phyloP scores from a whole-genome alignment of 208 protist genomes.

The Crithidia thermophila region DNA sequence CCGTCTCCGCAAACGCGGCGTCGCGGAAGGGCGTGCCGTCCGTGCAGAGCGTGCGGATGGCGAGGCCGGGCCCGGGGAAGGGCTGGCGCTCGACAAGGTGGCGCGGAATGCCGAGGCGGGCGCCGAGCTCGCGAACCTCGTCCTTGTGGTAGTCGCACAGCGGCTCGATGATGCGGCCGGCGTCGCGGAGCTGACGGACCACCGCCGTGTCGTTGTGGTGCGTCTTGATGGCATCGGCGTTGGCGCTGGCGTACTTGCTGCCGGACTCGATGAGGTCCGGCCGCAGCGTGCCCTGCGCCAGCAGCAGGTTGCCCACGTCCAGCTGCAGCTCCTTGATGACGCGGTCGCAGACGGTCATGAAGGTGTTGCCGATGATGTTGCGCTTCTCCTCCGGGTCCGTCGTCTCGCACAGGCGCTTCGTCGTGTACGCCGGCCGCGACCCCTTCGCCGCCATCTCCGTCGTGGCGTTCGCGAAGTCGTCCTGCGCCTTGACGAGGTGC shows the following conservation, averaged over 20 bases:
- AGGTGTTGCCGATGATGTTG: slow-evolving; percentile 98
- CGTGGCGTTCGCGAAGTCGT: slow-evolving; percentile 82
- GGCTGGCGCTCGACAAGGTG: slow-evolving; percentile 94
- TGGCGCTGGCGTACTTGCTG: slow-evolving; percentile 76
- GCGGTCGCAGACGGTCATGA: slow-evolving; percentile 94
- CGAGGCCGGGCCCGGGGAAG: slow-evolving; percentile 98
- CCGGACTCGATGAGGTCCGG: slow-evolving; percentile 98
- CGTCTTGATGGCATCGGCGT: slow-evolving; percentile 97
- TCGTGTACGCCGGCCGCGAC: slow-evolving; percentile 61
- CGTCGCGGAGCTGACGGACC: slow-evolving; percentile 92
- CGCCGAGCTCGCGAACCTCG: slow-evolving; percentile 96
- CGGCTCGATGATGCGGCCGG: slow-evolving; percentile 96
- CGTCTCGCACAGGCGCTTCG: slow-evolving; percentile 54
- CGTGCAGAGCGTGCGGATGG: slow-evolving; percentile 96
- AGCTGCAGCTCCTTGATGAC: slow-evolving; percentile 75
- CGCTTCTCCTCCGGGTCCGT: slow-evolving; percentile 94
- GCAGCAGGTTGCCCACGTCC: slow-evolving; percentile 64
- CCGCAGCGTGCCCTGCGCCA: slow-evolving; percentile 96
- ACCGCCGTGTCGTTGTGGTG: slow-evolving; percentile 99
- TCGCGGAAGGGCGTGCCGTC: slow-evolving; percentile 68
- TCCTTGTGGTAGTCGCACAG: slow-evolving; percentile 98
- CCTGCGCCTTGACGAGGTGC: slow-evolving; percentile 64
- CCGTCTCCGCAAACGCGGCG: slow-evolving; percentile 46
- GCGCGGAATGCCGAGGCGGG: slow-evolving; percentile 92
- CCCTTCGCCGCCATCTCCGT: slow-evolving; percentile 70